These are phyloP conservation scores for Gossypium raimondii DNA, from an alignment of 345 rosid genomes.

Conservation along the genomic window DNA sequence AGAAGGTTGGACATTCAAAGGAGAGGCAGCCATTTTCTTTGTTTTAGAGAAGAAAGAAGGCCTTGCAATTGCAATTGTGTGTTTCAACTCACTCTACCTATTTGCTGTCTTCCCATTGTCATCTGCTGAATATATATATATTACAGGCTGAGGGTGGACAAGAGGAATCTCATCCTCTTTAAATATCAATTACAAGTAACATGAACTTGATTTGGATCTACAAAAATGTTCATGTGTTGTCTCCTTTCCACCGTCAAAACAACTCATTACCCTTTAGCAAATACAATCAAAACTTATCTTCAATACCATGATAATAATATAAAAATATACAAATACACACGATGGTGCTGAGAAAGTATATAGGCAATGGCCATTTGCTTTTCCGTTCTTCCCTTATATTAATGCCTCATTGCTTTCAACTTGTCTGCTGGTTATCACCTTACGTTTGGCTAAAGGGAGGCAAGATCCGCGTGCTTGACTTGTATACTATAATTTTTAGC, in stretches of 20 bases:
- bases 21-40: slow-evolving; percentile 2
- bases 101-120: too few species aligned
- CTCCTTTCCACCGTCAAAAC: not conserved
- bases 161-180: slow-evolving; percentile 3
- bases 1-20: not conserved
- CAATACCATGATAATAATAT: not conserved
- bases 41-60: not conserved
- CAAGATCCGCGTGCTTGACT: slow-evolving; percentile 4
- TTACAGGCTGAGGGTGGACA: not conserved
- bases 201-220: not conserved
- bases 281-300: not conserved
- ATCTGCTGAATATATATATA: too few species aligned
- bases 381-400: not conserved
- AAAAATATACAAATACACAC: not conserved
- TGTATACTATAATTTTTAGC: not conserved
- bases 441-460: not conserved
- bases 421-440: not conserved
- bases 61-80: too few species aligned
- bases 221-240: not conserved
- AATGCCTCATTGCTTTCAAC: not conserved
- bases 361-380: not conserved
- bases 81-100: too few species aligned
- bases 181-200: not conserved
- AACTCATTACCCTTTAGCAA: not conserved
- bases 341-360: not conserved